These are phyloP conservation scores for Penicillium sp. DNA, from an alignment of 2,329 filamentous ascomycete species.

Conservation along the genomic window DNA sequence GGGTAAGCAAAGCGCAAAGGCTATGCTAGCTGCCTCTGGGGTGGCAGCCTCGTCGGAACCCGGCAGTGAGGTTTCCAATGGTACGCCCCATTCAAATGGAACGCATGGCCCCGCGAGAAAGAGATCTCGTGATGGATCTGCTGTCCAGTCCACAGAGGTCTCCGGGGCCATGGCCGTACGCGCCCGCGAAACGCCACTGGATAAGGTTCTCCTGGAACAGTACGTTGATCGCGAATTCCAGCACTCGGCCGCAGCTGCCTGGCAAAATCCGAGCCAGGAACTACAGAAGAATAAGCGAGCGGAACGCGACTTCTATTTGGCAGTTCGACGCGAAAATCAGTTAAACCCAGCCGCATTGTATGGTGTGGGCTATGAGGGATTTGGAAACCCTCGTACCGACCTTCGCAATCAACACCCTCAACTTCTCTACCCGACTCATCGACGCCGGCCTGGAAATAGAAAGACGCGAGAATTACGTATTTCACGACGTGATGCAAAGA, in stretches of 20 bases:
- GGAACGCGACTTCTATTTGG: slow-evolving; percentile 68
- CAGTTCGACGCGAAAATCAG: slow-evolving; percentile 58
- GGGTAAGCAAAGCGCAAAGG: slow-evolving; percentile 60
- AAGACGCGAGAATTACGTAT: slow-evolving; percentile 71
- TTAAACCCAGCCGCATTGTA: slow-evolving; percentile 59
- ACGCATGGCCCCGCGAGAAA: slow-evolving; percentile 54
- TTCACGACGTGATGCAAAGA: slow-evolving; percentile 72
- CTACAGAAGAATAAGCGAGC: slow-evolving; percentile 62
- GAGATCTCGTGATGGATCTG: slow-evolving; percentile 58
- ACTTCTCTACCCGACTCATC: slow-evolving; percentile 75
- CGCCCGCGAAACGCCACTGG: slow-evolving; percentile 41
- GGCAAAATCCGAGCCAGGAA: slow-evolving; percentile 54
- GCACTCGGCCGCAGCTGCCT: slow-evolving; percentile 53
- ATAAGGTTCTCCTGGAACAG: slow-evolving; percentile 57
- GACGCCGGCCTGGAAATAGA: slow-evolving; percentile 72
- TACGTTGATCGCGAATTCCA: slow-evolving; percentile 64
- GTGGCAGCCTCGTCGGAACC: slow-evolving; percentile 26
- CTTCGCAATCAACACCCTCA: slow-evolving; percentile 60
- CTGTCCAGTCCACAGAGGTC: slow-evolving; percentile 43
- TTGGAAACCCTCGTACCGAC: slow-evolving; percentile 82
- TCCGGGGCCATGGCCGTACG: slow-evolving; percentile 29
- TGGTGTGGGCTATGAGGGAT: slow-evolving; percentile 77
- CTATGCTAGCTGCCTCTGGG: slow-evolving; percentile 54
- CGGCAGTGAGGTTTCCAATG: slow-evolving; percentile 28
- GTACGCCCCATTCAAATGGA: slow-evolving; percentile 31